Evolutionary conservation across 1,139 yeast species (phyloP), one percentile per base, ranked within the genome.

Genomic region (Debaryomyces coudertii): DNA sequence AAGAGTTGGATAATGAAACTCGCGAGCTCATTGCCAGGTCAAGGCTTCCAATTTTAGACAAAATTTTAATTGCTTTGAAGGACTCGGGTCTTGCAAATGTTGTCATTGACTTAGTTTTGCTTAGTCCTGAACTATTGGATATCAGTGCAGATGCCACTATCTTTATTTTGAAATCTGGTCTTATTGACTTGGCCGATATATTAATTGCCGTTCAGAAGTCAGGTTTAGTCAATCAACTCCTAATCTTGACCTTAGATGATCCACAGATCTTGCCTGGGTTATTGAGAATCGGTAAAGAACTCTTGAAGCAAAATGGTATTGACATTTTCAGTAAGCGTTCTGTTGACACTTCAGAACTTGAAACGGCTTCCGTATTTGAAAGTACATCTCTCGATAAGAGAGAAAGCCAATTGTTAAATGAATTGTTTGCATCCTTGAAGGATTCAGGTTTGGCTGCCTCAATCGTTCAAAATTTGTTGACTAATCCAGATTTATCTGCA

Each of bases 391-490:
- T 60, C 30, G 24, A 42, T 18, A 61, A 61, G 45, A 56, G 71
- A 50, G 71, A 66, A 20, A 56, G 55, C 35, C 51, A 51, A 15
- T 40, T 65, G 16, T 55, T 65, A 46, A 53, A 64, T 47, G 58
- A 60, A 12, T 50, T 66, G 24, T 55, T 68, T 29, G 53, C 54
- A 7, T 56, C 71, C 0, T 57, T 68, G 42, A 57, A 50, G 31
- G 65, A 66, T 40, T 67, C 72, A 4, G 72, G 72, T 1, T 62
- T 68, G 47, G 69, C 64, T 5, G 52, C 55, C 47, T 57, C 68
- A 18, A 58, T 68, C 5, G 54, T 63, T 23, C 58, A 61, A 40
- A 61, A 61, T 48, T 55, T 66, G 37, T 48, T 65, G 43, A 63
- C 68, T 23, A 56, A 58, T 18, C 69, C 69, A 2, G 58, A 60